Conservation (phyloP, 306 rosid genomes). For the Myrica gale region DNA sequence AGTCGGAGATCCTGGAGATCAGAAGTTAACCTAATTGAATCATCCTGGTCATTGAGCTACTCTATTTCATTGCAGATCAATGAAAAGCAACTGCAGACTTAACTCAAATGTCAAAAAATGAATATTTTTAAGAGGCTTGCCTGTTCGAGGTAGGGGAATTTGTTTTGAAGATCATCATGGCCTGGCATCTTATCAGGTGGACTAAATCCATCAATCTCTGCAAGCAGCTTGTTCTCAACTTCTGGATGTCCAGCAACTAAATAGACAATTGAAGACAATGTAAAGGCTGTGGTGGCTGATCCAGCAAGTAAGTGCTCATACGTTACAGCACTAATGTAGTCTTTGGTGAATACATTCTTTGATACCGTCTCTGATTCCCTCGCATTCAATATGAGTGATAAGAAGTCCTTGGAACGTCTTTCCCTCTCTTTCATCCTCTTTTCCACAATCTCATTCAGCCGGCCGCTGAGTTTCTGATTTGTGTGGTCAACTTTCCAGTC, state of each 20-base stretch:
- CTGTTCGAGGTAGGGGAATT: constrained; percentile 85
- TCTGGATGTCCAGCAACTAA: constrained; percentile 79
- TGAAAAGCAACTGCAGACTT: not conserved
- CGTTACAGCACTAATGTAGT: constrained; percentile 75
- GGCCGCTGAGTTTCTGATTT: constrained; percentile 48
- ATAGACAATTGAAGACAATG: constrained; percentile 68
- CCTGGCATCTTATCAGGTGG: constrained; percentile 51
- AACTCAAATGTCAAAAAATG: not conserved
- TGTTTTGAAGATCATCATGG: constrained; percentile 67
- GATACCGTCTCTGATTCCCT: constrained; percentile 57
- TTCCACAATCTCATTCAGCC: constrained; percentile 65
- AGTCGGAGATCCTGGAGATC: not conserved
- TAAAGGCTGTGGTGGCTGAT: constrained; percentile 82
- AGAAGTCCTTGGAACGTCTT: constrained; percentile 65
- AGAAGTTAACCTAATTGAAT: not conserved
- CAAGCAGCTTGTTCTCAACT: constrained; percentile 66
- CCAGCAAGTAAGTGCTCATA: constrained; percentile 95
- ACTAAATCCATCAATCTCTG: constrained; percentile 72
- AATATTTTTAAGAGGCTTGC: constrained; percentile 30
- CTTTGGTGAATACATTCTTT: constrained; percentile 56
- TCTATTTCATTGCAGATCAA: too few species aligned
- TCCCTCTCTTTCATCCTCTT: constrained; percentile 54
- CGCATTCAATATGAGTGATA: constrained; percentile 69
- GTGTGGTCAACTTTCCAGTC: constrained; percentile 78
- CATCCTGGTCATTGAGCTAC: not conserved